Conservation (phyloP, 2,329 filamentous ascomycete genomes). For the Graphium sp. region DNA sequence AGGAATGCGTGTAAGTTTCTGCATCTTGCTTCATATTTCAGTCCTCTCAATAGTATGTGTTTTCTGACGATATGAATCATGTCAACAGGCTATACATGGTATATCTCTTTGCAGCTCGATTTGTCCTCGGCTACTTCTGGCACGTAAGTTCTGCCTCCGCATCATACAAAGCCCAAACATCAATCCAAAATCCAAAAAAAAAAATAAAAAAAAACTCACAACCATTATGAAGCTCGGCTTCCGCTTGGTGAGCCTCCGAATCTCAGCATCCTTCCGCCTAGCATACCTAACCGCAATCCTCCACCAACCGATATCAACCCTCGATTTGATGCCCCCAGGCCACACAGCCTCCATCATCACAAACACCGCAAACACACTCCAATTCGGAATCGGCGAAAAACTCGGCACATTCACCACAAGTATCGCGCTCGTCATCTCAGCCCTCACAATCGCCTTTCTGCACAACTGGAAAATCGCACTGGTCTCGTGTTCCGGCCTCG, state of each 20-base stretch:
- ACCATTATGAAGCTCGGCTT: constrained; percentile 22
- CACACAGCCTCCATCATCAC: constrained; percentile 34
- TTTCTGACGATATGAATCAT: neutral
- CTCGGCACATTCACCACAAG: constrained; percentile 23
- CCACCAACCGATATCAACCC: constrained; percentile 25
- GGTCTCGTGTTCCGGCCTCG: constrained; percentile 25
- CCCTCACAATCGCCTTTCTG: constrained; percentile 30
- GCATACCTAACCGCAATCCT: constrained; percentile 31
- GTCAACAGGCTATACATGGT: constrained; percentile 15
- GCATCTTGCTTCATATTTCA: too few species aligned
- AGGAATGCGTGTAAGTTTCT: constrained; percentile 8
- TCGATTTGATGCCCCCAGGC: constrained; percentile 30
- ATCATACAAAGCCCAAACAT: neutral
- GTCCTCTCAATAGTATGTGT: neutral
- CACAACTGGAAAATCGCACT: constrained; percentile 35
- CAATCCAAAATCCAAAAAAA: neutral
- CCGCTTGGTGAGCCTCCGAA: constrained; percentile 28
- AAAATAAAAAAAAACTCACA: constrained; percentile 1
- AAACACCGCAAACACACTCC: constrained; percentile 30
- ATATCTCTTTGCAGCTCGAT: constrained; percentile 16
- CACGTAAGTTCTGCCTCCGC: constrained; percentile 9
- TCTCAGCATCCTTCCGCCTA: constrained; percentile 30
- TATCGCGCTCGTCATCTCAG: constrained; percentile 20
- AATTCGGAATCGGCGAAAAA: constrained; percentile 35
- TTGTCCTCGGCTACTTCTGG: constrained; percentile 14